Evolutionary conservation across 441 rosid species (phyloP), one percentile per base, ranked within the genome.

Genomic region (Populus hybrid): DNA sequence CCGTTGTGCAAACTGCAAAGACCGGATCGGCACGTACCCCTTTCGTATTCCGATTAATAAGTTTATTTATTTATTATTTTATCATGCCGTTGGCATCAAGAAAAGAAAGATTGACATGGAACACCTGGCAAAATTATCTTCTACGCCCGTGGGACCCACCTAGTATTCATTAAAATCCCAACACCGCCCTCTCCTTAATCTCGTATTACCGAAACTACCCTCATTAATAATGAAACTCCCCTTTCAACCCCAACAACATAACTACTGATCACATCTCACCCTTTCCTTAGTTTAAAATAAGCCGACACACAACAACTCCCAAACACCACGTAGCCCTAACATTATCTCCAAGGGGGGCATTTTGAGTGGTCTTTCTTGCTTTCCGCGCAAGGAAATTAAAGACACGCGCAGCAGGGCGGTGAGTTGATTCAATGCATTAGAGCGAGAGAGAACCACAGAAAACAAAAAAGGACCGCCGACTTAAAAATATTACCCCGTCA

Each of bases 341-440:
- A 33, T 50, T 33, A 10, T 23, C 31, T 2, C 24, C 26, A 18
- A 1, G 33, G 74, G 63, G 70, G 75, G 40, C 31, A 35, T 1
- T 24, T 12, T 63, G 36, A 35, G 70, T 64, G 74, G 75, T 68
- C 75, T 21, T 40, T 40, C 77, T 89, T 87, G 83, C 92, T 86
- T 90, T 83, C 75, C 86, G 84, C 86, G 82, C 90, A 90, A 87
- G 91, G 50, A 87, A 87, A 64, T 72, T 23, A 29, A 70, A 80
- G 74, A 63, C 2, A 67, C 50, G 35, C 11, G 53, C 24, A 23
- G 20, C 4, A 1, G 35, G 14, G 14, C 2, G 26, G 26, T 61
- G 65, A 21, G 63, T 20, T 29, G 21, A 53, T 6, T 14, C 64
- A 9, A 20, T 28, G 3, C 38, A 21, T 26, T 24, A 26, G 21